Percentiles rank a stretch among this genome's conserved stretches.
Evolutionary conservation across 2,329 filamentous ascomycete species (phyloP).

Genomic region (Cladosporium sp.): DNA sequence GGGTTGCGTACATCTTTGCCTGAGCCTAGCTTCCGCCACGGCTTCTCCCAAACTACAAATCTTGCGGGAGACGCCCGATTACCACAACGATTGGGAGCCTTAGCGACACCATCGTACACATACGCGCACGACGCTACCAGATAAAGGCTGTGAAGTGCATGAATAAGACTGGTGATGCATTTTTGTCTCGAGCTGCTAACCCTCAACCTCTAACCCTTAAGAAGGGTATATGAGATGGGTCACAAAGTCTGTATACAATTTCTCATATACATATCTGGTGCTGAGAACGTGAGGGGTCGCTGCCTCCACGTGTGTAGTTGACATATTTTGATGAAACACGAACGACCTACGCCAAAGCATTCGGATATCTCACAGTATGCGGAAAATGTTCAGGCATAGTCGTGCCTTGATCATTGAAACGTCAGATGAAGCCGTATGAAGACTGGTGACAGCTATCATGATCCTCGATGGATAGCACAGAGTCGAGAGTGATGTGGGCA

Average conservation of each 20-base stretch:
- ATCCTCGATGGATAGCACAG: not conserved
- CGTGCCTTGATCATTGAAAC: not conserved
- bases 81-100: not conserved
- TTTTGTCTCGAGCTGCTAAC: not conserved
- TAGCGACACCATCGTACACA: not conserved
- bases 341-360: not conserved
- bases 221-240: accelerated
- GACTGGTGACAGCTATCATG: not conserved
- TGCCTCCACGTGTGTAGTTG: too few relatives aligned
- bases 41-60: too few relatives aligned
- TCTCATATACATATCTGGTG: too few relatives aligned
- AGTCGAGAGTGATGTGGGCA: not conserved
- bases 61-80: not conserved
- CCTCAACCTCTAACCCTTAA: not conserved
- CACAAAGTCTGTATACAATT: not conserved
- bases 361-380: not conserved
- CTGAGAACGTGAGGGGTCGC: too few relatives aligned
- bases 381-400: not conserved
- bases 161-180: not conserved
- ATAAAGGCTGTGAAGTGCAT: not conserved
- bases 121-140: not conserved
- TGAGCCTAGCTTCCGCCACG: too few relatives aligned
- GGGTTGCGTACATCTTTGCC: too few relatives aligned
- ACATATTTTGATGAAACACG: not conserved
- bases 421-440: not conserved